Conservation (phyloP, 192 early-diverging fungal species). For the Gonapodya prolifera region DNA sequence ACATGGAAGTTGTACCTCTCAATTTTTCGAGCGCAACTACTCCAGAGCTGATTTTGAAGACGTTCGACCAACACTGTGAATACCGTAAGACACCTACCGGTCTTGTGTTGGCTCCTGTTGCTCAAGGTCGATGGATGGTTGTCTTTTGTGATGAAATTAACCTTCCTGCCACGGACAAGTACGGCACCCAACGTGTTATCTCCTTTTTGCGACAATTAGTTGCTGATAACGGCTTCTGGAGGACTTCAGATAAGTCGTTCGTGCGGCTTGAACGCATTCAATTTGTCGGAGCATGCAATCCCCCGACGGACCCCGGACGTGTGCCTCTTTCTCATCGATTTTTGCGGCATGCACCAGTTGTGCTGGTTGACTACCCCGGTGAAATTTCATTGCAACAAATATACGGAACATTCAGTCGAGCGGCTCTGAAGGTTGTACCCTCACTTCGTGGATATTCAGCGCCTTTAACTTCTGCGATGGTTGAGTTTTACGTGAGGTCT, state of each 20-base stretch:
- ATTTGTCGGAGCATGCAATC: conserved; percentile 99
- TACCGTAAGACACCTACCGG: conserved; percentile 91
- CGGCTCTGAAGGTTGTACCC: conserved; percentile 88
- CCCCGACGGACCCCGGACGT: conserved; percentile 97
- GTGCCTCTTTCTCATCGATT: conserved; percentile 91
- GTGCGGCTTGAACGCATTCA: conserved; percentile 94
- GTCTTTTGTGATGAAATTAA: conserved; percentile 99
- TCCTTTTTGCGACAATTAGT: conserved; percentile 91
- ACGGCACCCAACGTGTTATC: conserved; percentile 95
- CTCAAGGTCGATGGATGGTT: conserved; percentile 87
- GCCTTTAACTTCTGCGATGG: conserved; percentile 87
- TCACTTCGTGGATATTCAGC: conserved; percentile 79
- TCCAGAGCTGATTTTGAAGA: conserved; percentile 85
- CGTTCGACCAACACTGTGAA: conserved; percentile 97
- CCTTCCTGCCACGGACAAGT: conserved; percentile 87
- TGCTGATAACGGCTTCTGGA: conserved; percentile 94
- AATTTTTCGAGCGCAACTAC: conserved; percentile 99
- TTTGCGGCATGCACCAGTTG: conserved; percentile 88
- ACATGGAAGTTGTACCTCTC: conserved; percentile 94
- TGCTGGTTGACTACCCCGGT: conserved; percentile 98
- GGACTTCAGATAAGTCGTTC: conserved; percentile 80
- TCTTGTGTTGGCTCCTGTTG: conserved; percentile 65
- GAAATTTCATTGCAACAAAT: conserved; percentile 84
- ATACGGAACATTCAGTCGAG: conserved; percentile 84
- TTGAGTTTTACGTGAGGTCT: conserved; percentile 84